Evolutionary conservation across 2,329 filamentous ascomycete genomes (phyloP), one percentile per base, ranked within the genome.

Genomic region (Botrytis aclada): DNA sequence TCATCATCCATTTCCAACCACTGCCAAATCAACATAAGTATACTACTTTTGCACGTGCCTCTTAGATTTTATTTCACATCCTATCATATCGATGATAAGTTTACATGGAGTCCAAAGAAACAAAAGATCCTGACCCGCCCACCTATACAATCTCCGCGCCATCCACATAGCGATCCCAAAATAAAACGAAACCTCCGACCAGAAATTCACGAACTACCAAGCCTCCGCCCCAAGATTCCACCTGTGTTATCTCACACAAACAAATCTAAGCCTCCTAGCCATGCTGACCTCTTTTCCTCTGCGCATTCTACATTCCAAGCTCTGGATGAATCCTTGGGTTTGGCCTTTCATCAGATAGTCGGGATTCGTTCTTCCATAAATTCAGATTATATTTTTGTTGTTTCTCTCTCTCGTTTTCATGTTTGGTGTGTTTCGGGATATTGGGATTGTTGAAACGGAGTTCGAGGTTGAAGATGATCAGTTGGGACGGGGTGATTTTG

Each of bases 11-110:
- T 61, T 1, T 4, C 16, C 22, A 1, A 3, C 34, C 5, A 0
- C 5, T 39, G 22, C 22, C 12, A 20, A 61, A 34, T 7, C 5
- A 37, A n/a, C 12, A 61, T 39, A 3, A 16, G 10, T 39, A 25
- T 3, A 61, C n/a, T n/a, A 3, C 6, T n/a, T 1, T 7, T 37
- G 22, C 1, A 34, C 34, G 7, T 1, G 1, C 18, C 14, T 22
- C 1, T 61, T 4, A 3, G 6, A 2, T 39, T 39, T 39, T 0
- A 39, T 20, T 25, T 12, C 8, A 1, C 12, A 34, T n/a, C 4
- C 6, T 12, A 10, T 34, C 2, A 9, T 32, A 20, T 20, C 32
- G 18, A 18, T 34, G 4, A 16, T 32, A 4, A 14, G 12, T 41
- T 14, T 14, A 14, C 14, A 41, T 41, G 39, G 14, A 41, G 14